A percentile compares a stretch with the other conserved stretches of the same genome.
phyloP scores from a whole-genome alignment of 2,329 filamentous ascomycete genomes.

The Beauveria australis region DNA sequence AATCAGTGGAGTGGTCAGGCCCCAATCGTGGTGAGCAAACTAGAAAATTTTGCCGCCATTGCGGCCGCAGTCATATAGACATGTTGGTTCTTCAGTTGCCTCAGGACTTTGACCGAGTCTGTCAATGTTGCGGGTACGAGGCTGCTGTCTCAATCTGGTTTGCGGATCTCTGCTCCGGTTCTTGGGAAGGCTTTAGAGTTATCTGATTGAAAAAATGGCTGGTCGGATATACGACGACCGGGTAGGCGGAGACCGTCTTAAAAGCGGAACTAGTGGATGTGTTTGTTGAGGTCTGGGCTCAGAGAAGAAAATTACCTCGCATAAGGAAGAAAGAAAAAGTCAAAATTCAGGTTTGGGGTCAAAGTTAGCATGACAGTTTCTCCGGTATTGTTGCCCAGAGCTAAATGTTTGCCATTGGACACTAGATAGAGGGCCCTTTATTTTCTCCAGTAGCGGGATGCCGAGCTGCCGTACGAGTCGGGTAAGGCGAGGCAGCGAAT shows the following conservation, averaged over 20 bases:
- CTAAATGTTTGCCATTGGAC: background rate
- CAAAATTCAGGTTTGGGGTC: background rate
- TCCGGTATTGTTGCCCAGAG: background rate
- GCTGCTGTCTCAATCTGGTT: background rate
- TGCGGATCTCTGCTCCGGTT: background rate
- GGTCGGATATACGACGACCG: conserved; percentile 1
- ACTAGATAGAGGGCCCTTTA: background rate
- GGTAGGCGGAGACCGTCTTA: background rate
- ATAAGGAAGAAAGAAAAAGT: background rate
- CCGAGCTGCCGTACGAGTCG: background rate
- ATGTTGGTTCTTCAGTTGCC: background rate
- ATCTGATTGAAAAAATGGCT: background rate
- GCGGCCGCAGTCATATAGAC: background rate
- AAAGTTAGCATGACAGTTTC: no score
- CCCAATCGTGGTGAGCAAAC: background rate
- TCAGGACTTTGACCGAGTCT: background rate
- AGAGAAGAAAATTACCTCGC: background rate
- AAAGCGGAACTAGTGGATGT: background rate
- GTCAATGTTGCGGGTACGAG: background rate
- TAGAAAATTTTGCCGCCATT: background rate
- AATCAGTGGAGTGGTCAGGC: background rate
- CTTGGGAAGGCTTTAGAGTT: background rate
- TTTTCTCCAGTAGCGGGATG: background rate
- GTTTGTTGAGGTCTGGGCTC: background rate
- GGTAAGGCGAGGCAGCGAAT: background rate